phyloP scores from a whole-genome alignment of 257 asterid species.

The Hygrophila difformis region DNA sequence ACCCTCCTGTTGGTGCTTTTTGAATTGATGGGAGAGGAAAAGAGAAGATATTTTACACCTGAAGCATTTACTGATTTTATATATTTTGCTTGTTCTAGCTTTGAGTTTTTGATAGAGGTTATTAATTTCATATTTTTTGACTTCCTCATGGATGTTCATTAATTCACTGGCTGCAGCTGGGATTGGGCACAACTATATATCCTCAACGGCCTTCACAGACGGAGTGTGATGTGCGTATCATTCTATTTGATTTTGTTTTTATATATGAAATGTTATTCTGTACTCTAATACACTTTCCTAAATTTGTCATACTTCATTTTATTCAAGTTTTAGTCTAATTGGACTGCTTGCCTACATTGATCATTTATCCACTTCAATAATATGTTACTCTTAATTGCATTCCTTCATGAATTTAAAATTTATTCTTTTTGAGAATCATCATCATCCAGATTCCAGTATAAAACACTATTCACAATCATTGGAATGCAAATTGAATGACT shows the following conservation, averaged over 20 bases:
- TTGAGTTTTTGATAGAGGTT: conserved; percentile 5
- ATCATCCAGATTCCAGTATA: not conserved
- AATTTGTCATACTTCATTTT: not conserved
- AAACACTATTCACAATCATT: not conserved
- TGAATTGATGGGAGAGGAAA: conserved; percentile 9
- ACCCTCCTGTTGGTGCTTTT: conserved; percentile 3
- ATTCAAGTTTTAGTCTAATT: no score
- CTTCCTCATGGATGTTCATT: conserved; percentile 11
- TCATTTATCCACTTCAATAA: no score
- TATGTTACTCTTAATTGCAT: not conserved
- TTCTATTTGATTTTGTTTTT: not conserved
- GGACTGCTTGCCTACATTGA: not conserved
- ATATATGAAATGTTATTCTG: not conserved
- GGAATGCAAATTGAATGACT: conserved; percentile 6
- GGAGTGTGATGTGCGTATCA: conserved; percentile 79
- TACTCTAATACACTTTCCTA: no score
- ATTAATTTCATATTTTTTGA: conserved; percentile 9
- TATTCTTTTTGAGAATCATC: not conserved
- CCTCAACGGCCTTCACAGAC: conserved; percentile 93
- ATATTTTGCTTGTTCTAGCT: not conserved
- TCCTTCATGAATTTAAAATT: not conserved
- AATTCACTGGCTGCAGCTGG: conserved; percentile 60
- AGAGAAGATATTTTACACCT: conserved; percentile 10
- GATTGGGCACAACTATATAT: conserved; percentile 44
- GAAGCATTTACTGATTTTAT: conserved; percentile 7